Evolutionary conservation across 768 basidiomycete species (phyloP).

Genomic region (Collybiopsis confluens): DNA sequence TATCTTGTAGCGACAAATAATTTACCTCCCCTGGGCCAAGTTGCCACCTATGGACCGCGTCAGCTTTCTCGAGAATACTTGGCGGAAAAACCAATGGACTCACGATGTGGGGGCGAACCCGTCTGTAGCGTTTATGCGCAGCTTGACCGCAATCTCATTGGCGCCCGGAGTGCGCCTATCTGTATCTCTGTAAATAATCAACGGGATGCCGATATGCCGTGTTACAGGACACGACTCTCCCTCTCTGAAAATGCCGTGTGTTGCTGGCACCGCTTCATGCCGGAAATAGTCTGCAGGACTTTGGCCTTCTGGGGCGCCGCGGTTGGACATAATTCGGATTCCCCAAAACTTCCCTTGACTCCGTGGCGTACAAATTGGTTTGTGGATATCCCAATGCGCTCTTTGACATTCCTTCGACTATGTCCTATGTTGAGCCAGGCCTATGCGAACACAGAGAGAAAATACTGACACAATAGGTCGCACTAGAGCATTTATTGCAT

Average conservation of each 20-base stretch:
- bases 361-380: not conserved
- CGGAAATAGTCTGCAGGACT: not conserved
- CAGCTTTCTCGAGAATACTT: not conserved
- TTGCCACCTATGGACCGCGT: not conserved
- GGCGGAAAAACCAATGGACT: not conserved
- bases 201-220: not conserved
- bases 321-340: not conserved
- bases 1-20: not conserved
- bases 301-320: not conserved
- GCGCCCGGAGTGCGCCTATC: not conserved
- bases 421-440: no score
- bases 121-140: not conserved
- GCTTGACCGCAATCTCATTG: not conserved
- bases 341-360: not conserved
- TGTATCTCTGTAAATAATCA: not conserved
- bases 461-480: not conserved
- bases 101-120: not conserved
- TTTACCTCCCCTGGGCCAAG: not conserved
- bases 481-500: no score
- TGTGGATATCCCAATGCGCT: not conserved
- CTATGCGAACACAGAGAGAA: no score
- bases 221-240: not conserved
- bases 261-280: not conserved
- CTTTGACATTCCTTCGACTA: constrained; percentile 1
- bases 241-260: not conserved